phyloP scores from a whole-genome alignment of 2,329 filamentous ascomycete species.

The Triangularia verruculosa region DNA sequence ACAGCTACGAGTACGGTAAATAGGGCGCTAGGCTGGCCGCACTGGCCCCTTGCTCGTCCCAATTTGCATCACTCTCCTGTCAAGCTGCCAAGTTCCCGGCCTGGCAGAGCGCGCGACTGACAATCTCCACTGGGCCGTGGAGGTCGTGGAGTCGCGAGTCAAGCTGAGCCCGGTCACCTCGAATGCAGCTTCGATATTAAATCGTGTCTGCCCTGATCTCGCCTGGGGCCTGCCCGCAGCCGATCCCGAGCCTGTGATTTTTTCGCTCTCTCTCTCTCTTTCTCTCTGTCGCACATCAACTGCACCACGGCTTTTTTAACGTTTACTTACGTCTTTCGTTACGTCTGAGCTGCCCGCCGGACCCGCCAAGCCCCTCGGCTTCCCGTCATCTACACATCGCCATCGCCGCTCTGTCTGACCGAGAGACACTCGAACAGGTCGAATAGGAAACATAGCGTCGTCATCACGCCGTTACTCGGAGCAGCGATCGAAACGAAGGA shows the following conservation, averaged over 20 bases:
- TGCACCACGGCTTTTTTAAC: neutral
- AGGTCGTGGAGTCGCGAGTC: constrained; percentile 11
- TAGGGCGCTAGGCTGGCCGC: neutral
- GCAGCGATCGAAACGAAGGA: neutral
- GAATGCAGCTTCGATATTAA: constrained; percentile 2
- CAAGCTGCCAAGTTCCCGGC: constrained; percentile 7
- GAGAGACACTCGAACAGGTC: neutral
- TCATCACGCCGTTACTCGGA: neutral
- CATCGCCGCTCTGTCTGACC: neutral
- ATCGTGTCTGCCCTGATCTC: constrained; percentile 1
- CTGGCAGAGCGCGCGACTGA: constrained; percentile 6
- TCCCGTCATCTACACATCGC: neutral
- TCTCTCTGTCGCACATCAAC: neutral
- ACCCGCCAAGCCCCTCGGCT: constrained; percentile 6
- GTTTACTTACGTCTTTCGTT: neutral
- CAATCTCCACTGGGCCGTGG: constrained; percentile 12
- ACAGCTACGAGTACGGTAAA: neutral
- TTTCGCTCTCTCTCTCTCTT: neutral
- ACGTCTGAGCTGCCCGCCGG: neutral
- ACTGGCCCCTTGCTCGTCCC: constrained; percentile 13
- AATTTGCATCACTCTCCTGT: constrained; percentile 12
- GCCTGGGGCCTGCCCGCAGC: neutral
- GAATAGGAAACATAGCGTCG: neutral
- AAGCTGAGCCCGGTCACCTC: neutral
- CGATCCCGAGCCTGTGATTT: neutral